Conservation (phyloP, 2,329 filamentous ascomycete species). For the Raffaelea deltoideospora region DNA sequence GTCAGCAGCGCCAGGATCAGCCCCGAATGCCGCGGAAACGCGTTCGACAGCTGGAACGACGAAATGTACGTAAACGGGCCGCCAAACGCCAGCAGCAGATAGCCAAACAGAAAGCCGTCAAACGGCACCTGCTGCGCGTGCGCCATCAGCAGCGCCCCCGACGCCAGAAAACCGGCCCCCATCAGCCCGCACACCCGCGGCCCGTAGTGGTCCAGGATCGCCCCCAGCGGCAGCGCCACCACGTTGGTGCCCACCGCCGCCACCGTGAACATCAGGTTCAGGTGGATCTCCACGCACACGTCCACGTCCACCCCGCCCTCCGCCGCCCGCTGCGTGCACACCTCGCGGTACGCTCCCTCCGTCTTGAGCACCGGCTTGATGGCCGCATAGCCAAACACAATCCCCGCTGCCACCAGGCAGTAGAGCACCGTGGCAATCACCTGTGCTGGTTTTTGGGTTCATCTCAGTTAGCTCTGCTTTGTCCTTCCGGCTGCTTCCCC, state of each 20-base stretch:
- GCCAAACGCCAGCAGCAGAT: constrained; percentile 61
- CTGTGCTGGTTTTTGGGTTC: no score
- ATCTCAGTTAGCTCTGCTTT: no score
- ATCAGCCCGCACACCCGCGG: constrained; percentile 61
- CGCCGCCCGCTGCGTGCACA: constrained; percentile 26
- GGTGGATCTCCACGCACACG: constrained; percentile 39
- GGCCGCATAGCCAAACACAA: constrained; percentile 75
- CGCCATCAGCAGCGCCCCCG: constrained; percentile 60
- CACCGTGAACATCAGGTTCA: constrained; percentile 88
- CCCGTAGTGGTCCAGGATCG: constrained; percentile 69
- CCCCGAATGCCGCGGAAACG: constrained; percentile 62
- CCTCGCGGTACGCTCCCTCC: constrained; percentile 54
- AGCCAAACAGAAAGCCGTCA: constrained; percentile 61
- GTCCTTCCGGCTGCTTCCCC: no score
- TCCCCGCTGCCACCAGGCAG: constrained; percentile 50
- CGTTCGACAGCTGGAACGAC: constrained; percentile 72
- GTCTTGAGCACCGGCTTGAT: constrained; percentile 66
- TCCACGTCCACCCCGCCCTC: constrained; percentile 14
- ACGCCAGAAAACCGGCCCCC: constrained; percentile 50
- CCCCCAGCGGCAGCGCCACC: constrained; percentile 69
- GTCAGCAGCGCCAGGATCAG: constrained; percentile 69
- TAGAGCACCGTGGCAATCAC: constrained; percentile 22
- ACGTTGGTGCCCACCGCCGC: constrained; percentile 82
- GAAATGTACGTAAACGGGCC: constrained; percentile 73
- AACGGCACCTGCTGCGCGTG: constrained; percentile 49